Base-by-base conservation (phyloP, 805 yeast species). In the Yamadazyma phyllophila region DNA sequence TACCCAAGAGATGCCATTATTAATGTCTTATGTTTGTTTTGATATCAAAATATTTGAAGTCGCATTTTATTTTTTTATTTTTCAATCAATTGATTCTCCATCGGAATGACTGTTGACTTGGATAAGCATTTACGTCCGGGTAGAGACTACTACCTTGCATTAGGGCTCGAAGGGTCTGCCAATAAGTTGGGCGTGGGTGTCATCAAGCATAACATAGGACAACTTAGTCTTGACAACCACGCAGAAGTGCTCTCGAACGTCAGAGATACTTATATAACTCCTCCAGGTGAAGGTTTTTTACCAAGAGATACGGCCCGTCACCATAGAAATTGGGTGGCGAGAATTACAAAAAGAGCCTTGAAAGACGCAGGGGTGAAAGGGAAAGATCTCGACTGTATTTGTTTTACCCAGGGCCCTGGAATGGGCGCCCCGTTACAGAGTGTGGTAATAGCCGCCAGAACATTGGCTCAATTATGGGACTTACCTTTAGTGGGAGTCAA, bases 341-440 rank as follows among this genome's bases (percentile, higher is more conserved):
- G 97, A 46, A 66, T 91, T 16, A 80, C 89, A 32, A 81, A 81
- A 55, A 58, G 58, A 26, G 85, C 98, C 0, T 58, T 94, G 35
- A 61, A 62, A 2, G 91, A 83, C 35, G 84, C 95, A 1, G 63
- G 67, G 0, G 57, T 88, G 5, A 53, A 56, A 1, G 71, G 76
- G 5, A 48, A 54, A 7, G 86, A 86, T 38, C 58, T 85, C 5
- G 91, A 86, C 64, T 83, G 87, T 41, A 86, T 94, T 40, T 89
- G 96, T 63, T 94, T 94, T 63, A 94, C 99, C 1, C 95, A 87
- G 65, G 99, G 99, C 4, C 99, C 99, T 0, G 99, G 99, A 1
- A 94, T 94, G 98, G 99, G 99, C 2, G 98, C 98, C 0, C 99
- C 99, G 0, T 69, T 94, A 43, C 96, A 94, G 56, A 82, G 92